Evolutionary conservation across 768 basidiomycete species (phyloP).

Genomic region (Serendipita sp.): DNA sequence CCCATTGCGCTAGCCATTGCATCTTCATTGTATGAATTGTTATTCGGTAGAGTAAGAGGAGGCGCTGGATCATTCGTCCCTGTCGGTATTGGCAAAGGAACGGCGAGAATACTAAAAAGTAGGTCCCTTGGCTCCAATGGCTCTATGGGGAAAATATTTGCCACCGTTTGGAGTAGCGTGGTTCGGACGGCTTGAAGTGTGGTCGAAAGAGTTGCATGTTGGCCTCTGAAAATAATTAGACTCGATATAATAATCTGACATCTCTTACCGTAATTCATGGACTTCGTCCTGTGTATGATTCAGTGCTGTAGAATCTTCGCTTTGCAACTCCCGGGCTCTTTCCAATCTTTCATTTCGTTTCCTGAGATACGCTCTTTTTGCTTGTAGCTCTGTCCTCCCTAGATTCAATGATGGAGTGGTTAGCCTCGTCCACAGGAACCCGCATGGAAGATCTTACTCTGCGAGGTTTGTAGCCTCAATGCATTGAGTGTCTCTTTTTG

Average conservation of each 20-base stretch:
- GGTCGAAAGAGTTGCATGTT: slow-evolving; percentile 30
- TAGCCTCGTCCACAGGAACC: no score
- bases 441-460: no score
- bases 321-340: no score
- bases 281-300: not conserved
- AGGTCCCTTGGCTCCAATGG: slow-evolving; percentile 68
- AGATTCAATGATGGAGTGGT: no score
- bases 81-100: slow-evolving; percentile 82
- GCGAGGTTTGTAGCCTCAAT: no score
- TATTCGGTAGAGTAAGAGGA: slow-evolving; percentile 47
- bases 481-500: no score
- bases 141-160: slow-evolving; percentile 77
- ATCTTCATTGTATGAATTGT: slow-evolving; percentile 68
- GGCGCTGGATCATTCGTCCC: slow-evolving; percentile 65
- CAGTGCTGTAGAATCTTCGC: no score
- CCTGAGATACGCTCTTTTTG: no score
- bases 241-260: no score
- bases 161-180: slow-evolving; percentile 51
- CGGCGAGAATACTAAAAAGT: slow-evolving; percentile 72
- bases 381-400: no score
- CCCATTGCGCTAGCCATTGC: slow-evolving; percentile 78
- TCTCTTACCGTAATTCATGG: no score
- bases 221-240: slow-evolving; percentile 23
- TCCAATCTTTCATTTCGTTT: no score
- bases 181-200: slow-evolving; percentile 39